Conservation (phyloP, 768 basidiomycete genomes). For the Boletus rubroflammeus region DNA sequence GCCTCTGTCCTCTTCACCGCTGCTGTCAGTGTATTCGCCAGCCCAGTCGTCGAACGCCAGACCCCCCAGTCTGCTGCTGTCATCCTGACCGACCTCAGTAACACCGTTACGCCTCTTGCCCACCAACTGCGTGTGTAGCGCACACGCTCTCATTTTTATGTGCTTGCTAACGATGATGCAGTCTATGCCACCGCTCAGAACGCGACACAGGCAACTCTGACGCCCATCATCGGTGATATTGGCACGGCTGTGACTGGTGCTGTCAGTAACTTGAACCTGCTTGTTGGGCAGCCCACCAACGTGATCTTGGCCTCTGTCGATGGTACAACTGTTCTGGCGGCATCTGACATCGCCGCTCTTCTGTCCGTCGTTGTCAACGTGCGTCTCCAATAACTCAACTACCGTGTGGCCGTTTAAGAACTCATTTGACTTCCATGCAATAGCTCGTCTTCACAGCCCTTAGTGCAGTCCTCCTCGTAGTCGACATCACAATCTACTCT, state of each 20-base stretch:
- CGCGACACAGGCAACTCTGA: constrained; percentile 9
- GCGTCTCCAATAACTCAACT: background rate
- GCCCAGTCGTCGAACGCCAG: constrained; percentile 7
- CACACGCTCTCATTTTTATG: background rate
- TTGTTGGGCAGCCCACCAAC: background rate
- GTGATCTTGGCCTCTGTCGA: constrained; percentile 8
- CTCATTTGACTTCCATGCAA: background rate
- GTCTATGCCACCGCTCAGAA: constrained; percentile 10
- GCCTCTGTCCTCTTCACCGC: constrained; percentile 7
- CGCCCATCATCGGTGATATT: constrained; percentile 5
- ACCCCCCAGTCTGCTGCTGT: constrained; percentile 1
- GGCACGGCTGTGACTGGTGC: constrained; percentile 3
- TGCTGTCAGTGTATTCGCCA: constrained; percentile 6
- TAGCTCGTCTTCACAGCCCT: constrained; percentile 10
- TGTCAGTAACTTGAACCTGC: background rate
- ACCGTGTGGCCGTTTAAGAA: background rate
- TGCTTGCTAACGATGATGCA: background rate
- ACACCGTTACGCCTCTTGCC: constrained; percentile 5
- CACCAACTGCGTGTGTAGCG: constrained; percentile 8
- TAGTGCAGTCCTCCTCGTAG: constrained; percentile 6
- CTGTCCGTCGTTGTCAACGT: constrained; percentile 3
- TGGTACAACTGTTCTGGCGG: background rate
- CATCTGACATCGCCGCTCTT: constrained; percentile 6
- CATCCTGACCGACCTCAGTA: constrained; percentile 2
- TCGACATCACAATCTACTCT: background rate